These are phyloP conservation scores for Pyrenophora seminiperda DNA, from an alignment of 2,329 filamentous ascomycete genomes.

Conservation along the genomic window DNA sequence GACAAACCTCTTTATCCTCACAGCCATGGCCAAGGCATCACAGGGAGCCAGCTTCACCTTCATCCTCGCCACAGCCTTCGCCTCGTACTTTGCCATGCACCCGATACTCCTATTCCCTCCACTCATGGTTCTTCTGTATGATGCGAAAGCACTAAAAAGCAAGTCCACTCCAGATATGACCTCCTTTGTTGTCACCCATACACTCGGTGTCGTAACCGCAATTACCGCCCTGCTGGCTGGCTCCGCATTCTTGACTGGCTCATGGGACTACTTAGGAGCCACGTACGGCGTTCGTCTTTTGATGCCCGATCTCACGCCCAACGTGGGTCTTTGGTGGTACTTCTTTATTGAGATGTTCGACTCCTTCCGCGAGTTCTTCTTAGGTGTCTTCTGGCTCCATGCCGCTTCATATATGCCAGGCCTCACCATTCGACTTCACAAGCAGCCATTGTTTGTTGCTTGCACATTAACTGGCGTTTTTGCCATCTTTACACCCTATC, in stretches of 20 bases:
- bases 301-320: constrained; percentile 89
- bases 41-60: constrained; percentile 72
- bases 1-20: constrained; percentile 84
- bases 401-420: constrained; percentile 87
- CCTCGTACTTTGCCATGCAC: constrained; percentile 90
- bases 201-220: constrained; percentile 58
- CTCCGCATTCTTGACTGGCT: constrained; percentile 75
- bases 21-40: constrained; percentile 81
- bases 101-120: constrained; percentile 85
- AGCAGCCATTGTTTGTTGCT: constrained; percentile 84
- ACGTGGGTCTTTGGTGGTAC: constrained; percentile 98
- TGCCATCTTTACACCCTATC: constrained; percentile 96
- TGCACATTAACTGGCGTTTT: constrained; percentile 87
- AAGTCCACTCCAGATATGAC: constrained; percentile 38
- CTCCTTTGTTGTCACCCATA: constrained; percentile 61
- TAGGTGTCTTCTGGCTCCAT: constrained; percentile 97
- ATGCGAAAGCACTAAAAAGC: constrained; percentile 36
- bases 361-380: constrained; percentile 94
- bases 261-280: constrained; percentile 84
- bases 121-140: constrained; percentile 75
- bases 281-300: constrained; percentile 94
- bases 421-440: constrained; percentile 78
- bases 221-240: constrained; percentile 64
- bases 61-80: constrained; percentile 83
- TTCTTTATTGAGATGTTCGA: constrained; percentile 99